phyloP scores from a whole-genome alignment of 345 rosid genomes.

The Populus alba region DNA sequence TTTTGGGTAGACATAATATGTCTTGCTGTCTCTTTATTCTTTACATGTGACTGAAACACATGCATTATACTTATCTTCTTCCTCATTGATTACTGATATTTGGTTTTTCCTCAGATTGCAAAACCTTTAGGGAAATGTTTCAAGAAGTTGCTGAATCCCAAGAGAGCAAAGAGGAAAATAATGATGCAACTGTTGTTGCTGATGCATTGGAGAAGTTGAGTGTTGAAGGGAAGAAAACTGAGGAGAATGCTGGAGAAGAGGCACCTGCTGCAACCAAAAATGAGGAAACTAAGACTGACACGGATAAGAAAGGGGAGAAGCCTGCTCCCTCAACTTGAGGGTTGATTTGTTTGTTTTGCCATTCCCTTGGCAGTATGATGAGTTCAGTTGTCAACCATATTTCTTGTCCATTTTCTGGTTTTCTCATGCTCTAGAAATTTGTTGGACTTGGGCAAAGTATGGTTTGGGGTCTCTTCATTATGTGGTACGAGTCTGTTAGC shows the following conservation, averaged over 20 bases:
- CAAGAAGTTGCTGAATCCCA: conserved; percentile 72
- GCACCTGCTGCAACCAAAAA: conserved; percentile 29
- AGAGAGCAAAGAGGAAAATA: conserved; percentile 52
- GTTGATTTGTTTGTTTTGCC: neutral
- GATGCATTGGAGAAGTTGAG: conserved; percentile 65
- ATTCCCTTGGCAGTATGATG: conserved; percentile 14
- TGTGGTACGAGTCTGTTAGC: conserved; percentile 33
- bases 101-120: conserved; percentile 55
- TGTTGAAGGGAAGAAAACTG: conserved; percentile 59
- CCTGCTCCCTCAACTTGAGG: conserved; percentile 46
- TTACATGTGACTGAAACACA: neutral
- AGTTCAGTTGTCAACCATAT: conserved; percentile 4
- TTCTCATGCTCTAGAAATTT: conserved; percentile 9
- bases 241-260: conserved; percentile 40
- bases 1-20: neutral
- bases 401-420: conserved; percentile 16
- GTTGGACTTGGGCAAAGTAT: conserved; percentile 13
- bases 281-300: conserved; percentile 31
- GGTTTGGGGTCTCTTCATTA: conserved; percentile 30
- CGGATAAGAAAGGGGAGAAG: conserved; percentile 51
- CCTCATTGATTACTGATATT: neutral
- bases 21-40: neutral
- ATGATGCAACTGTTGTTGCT: conserved; percentile 69
- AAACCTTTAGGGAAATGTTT: conserved; percentile 71
- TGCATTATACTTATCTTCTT: neutral